Percentiles rank a stretch among this genome's conserved stretches.
Evolutionary conservation across 495 filamentous ascomycete genomes (phyloP).

Genomic region (Cladorrhinum samala): DNA sequence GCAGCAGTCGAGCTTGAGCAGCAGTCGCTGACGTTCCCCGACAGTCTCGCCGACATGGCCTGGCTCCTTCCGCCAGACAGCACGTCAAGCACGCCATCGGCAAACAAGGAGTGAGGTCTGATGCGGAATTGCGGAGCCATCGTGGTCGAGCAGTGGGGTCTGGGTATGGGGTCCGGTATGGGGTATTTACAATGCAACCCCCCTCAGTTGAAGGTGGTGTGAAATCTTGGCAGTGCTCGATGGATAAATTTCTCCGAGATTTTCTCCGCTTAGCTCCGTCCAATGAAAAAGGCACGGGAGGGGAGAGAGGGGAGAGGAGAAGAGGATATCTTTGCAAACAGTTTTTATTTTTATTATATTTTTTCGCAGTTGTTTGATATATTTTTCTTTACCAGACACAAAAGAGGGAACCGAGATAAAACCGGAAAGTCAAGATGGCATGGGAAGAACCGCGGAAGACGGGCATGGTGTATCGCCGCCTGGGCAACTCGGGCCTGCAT

Average conservation of each 20-base stretch:
- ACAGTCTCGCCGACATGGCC: constrained; percentile 2
- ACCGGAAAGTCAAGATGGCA: constrained; percentile 14
- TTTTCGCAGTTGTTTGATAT: too few relatives aligned
- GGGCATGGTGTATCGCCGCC: constrained; percentile 66
- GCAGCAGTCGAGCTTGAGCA: constrained; percentile 14
- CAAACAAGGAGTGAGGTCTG: neutral
- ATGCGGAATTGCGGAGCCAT: neutral
- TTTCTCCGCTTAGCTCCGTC: constrained; percentile 8
- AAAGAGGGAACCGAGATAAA: too few relatives aligned
- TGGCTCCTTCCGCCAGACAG: constrained; percentile 7
- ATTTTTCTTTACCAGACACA: too few relatives aligned
- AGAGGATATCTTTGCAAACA: neutral
- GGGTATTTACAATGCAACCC: neutral
- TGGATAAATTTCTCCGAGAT: constrained; percentile 12
- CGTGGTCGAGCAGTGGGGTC: too few relatives aligned
- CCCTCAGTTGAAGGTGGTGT: neutral
- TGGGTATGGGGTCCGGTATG: neutral
- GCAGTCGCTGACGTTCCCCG: neutral
- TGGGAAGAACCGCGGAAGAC: constrained; percentile 28
- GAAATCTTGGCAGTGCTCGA: neutral
- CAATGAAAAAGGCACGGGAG: too few relatives aligned
- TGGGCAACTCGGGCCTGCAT: constrained; percentile 68
- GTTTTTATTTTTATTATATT: neutral
- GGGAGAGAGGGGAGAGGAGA: neutral
- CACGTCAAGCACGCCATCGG: constrained; percentile 5